These are phyloP conservation scores for Apiospora marii DNA, from an alignment of 2,329 filamentous ascomycete species.

Conservation along the genomic window DNA sequence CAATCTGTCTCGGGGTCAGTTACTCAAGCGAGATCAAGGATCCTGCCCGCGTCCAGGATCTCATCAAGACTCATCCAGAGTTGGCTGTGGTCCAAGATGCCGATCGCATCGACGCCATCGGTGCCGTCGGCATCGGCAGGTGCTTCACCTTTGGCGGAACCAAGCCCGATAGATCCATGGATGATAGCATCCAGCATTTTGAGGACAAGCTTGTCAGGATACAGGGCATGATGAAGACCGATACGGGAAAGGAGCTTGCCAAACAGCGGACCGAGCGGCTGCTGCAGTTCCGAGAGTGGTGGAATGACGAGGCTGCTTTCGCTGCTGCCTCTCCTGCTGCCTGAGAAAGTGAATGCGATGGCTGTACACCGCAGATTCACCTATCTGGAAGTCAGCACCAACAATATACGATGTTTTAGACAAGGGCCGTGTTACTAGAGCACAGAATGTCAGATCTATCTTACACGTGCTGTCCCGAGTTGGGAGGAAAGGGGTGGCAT, in stretches of 20 bases:
- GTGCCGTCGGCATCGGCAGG: conserved; percentile 83
- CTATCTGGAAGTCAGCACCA: not conserved
- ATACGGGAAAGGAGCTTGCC: conserved; percentile 60
- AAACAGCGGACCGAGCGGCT: conserved; percentile 61
- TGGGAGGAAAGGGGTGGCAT: not conserved
- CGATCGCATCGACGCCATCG: conserved; percentile 90
- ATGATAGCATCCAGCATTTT: conserved; percentile 76
- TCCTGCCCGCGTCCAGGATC: conserved; percentile 62
- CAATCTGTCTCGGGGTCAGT: conserved; percentile 78
- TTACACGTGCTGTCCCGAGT: not conserved
- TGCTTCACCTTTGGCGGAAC: conserved; percentile 80
- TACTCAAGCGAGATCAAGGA: conserved; percentile 78
- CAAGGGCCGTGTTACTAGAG: not conserved
- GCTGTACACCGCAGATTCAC: not conserved
- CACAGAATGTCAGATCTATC: not conserved
- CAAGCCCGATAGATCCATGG: conserved; percentile 61
- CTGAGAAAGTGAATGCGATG: not conserved
- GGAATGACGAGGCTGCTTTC: conserved; percentile 57
- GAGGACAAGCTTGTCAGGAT: conserved; percentile 76
- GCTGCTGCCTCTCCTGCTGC: conserved; percentile 28
- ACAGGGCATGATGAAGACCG: conserved; percentile 71
- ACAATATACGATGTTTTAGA: not conserved
- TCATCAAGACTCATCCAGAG: conserved; percentile 75
- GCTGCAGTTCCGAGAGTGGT: conserved; percentile 63
- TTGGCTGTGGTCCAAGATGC: conserved; percentile 90